Base-by-base conservation (phyloP, 1,139 yeast genomes). In the Yamadazyma triangularis region DNA sequence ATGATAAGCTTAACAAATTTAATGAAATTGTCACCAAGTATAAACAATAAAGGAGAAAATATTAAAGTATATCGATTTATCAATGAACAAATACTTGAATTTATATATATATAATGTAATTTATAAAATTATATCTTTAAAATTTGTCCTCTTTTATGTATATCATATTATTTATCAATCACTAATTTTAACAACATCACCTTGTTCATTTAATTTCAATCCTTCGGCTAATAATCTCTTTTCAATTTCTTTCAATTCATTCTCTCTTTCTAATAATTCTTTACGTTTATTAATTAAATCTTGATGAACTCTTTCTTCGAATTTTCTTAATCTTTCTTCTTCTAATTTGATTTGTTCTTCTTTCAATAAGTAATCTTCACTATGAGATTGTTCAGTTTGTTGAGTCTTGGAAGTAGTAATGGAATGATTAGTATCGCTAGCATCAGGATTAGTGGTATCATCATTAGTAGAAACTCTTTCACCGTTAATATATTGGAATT, bases 291-390 rank as follows among this genome's bases (percentile, higher is more conserved):
- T 77, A 48, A 84, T 70, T 57, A 91, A 72, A 55, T 89, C 97
- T 50, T 83, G 84, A 56, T 87, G 96, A 15, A 91, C 96, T 45
- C 95, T 72, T 53, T 81, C 86, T 58, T 83, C 93, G 50, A 81
- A 83, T 32, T 84, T 85, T 51, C 68, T 77, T 48, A 83, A 66
- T 54, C 91, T 73, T 55, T 82, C 91, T 57, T 83, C 91, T 54
- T 83, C 93, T 35, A 81, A 63, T 53, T 79, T 77, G 47, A 83
- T 83, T 55, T 82, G 91, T 52, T 82, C 91, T 55, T 83, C 93
- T 58, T 84, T 81, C 30, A 78, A 75, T 45, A 75, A 48, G 48
- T 78, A 79, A 39, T 56, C 60, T 8, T 64, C 53, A 32, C 64
- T 70, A 26, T 59, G 54, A 22, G 12, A 8, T 8, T 18, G 13